A percentile compares a stretch with the other conserved stretches of the same genome.
phyloP scores from a whole-genome alignment of 2,329 filamentous ascomycete genomes.

The Orbilia ellipsospora region DNA sequence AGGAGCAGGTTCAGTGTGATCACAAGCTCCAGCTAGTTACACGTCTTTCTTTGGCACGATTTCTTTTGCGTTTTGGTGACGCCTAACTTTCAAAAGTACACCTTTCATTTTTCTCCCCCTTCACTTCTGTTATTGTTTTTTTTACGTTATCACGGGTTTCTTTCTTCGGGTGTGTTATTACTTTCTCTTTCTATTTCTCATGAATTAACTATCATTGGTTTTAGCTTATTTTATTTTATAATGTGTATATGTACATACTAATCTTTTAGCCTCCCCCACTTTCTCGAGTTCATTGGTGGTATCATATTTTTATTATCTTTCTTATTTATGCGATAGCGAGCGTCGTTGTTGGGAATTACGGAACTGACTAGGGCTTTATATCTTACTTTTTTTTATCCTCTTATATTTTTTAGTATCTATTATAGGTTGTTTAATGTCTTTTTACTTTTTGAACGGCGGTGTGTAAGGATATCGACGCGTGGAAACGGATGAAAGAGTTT shows the following conservation, averaged over 20 bases:
- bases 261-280: slow-evolving; percentile 6
- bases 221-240: slow-evolving; percentile 8
- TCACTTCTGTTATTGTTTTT: slow-evolving; percentile 33
- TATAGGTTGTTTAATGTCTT: no score
- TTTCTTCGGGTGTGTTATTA: slow-evolving; percentile 27
- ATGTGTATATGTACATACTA: slow-evolving; percentile 26
- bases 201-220: slow-evolving; percentile 1
- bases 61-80: neutral
- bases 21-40: neutral
- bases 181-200: slow-evolving; percentile 19
- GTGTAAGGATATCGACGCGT: no score
- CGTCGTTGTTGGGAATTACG: neutral
- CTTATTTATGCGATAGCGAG: neutral
- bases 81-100: slow-evolving; percentile 46
- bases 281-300: neutral
- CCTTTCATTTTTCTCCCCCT: slow-evolving; percentile 27
- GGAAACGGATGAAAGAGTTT: neutral
- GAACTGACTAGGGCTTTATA: neutral
- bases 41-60: neutral
- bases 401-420: slow-evolving; percentile 3
- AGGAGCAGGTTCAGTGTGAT: neutral
- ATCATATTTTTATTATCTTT: slow-evolving; percentile 11
- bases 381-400: neutral
- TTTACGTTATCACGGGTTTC: slow-evolving; percentile 20
- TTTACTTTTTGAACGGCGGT: no score